Evolutionary conservation across 73 alveolate genomes (phyloP).

Genomic region (Effrenium voratum): DNA sequence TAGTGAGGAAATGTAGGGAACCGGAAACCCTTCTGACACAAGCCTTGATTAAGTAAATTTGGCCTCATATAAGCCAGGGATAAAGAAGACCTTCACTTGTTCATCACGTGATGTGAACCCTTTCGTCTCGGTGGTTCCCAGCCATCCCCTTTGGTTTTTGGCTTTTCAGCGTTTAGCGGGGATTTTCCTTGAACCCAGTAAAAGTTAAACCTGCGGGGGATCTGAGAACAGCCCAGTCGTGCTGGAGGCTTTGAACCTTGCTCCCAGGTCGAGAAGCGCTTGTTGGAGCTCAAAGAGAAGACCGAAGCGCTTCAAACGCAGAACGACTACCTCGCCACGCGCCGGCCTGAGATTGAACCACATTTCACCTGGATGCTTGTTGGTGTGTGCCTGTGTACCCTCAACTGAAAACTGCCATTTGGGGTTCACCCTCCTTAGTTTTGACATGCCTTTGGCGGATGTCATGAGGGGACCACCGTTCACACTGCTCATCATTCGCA

Average conservation of each 20-base stretch:
- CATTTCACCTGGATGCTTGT: not conserved
- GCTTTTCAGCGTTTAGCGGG: no score
- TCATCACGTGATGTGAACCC: no score
- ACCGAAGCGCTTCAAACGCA: conserved; percentile 81
- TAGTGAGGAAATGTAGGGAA: no score
- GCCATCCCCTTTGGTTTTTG: no score
- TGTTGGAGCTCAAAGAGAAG: conserved; percentile 79
- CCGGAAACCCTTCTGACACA: no score
- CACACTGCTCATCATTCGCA: not conserved
- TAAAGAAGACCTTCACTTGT: no score
- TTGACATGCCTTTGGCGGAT: not conserved
- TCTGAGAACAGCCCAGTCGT: no score
- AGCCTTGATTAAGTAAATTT: no score
- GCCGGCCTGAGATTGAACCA: not conserved
- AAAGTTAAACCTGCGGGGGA: no score
- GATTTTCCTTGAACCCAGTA: not conserved
- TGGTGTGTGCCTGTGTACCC: not conserved
- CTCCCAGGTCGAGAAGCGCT: conserved; percentile 77
- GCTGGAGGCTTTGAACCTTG: not conserved
- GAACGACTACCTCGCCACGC: conserved; percentile 89
- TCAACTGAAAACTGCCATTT: not conserved
- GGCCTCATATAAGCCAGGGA: no score
- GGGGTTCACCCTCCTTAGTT: not conserved
- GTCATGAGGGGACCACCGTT: not conserved
- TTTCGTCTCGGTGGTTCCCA: no score